Percentiles rank a stretch among this genome's conserved stretches.
phyloP scores from a whole-genome alignment of 1,284 basidiomycete genomes.

The Papiliotrema flavescens region DNA sequence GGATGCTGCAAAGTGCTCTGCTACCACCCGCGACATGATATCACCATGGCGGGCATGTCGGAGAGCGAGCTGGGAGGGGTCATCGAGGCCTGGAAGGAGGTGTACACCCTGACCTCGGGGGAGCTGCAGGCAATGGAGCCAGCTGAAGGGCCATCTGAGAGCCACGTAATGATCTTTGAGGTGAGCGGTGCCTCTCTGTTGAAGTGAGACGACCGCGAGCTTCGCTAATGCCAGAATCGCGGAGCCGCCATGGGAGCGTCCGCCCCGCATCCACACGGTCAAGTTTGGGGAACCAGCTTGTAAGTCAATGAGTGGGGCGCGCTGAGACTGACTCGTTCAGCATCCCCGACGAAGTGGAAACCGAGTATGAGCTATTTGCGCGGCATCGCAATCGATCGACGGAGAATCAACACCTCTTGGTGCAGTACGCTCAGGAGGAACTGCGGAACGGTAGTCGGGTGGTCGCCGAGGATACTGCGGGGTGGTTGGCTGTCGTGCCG shows the following conservation, averaged over 20 bases:
- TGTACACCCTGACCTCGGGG: conserved; percentile 57
- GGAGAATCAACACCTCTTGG: conserved; percentile 56
- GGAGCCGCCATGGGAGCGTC: conserved; percentile 95
- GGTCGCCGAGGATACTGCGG: conserved; percentile 61
- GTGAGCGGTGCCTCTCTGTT: conserved; percentile 54
- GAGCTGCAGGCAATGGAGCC: conserved; percentile 7
- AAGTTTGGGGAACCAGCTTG: conserved; percentile 78
- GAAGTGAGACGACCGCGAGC: background rate
- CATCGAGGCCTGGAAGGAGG: conserved; percentile 70
- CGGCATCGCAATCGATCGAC: conserved; percentile 52
- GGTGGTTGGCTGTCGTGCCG: conserved; percentile 85
- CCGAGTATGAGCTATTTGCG: conserved; percentile 46
- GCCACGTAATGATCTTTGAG: conserved; percentile 87
- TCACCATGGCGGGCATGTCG: conserved; percentile 76
- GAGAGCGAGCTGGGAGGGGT: conserved; percentile 63
- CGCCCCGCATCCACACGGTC: conserved; percentile 93
- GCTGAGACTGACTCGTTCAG: background rate
- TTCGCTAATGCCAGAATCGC: conserved; percentile 66
- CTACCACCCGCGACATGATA: conserved; percentile 84
- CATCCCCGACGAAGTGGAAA: background rate
- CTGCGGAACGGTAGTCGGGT: conserved; percentile 60
- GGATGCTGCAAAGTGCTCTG: conserved; percentile 87
- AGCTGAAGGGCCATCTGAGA: conserved; percentile 50
- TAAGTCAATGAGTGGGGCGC: background rate
- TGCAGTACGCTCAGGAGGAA: conserved; percentile 79